These are phyloP conservation scores for Allodekkera sacchari DNA, from an alignment of 805 yeast genomes.

Conservation along the genomic window DNA sequence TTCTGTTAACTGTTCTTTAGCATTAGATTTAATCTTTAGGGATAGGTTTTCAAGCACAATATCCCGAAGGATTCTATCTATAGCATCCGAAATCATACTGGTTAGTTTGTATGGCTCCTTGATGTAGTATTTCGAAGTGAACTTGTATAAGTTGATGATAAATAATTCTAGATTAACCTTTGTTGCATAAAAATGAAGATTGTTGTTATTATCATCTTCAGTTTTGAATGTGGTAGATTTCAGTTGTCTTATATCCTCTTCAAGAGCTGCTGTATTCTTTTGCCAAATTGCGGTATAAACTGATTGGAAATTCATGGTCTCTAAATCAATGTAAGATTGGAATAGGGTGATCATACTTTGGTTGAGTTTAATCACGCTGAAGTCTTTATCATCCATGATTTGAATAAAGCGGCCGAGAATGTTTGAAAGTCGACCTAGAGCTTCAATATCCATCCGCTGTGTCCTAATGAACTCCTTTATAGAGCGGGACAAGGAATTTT, in stretches of 20 bases:
- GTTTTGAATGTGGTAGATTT: conserved; percentile 32
- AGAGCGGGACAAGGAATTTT: too few relatives aligned
- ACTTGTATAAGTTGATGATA: conserved; percentile 53
- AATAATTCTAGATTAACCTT: conserved; percentile 58
- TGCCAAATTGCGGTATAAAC: conserved; percentile 64
- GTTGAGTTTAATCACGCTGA: conserved; percentile 52
- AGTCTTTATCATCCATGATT: conserved; percentile 65
- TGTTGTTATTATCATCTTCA: conserved; percentile 14
- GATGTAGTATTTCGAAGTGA: conserved; percentile 55
- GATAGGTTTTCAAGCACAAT: conserved; percentile 60
- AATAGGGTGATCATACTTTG: conserved; percentile 52
- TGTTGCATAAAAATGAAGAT: conserved; percentile 43
- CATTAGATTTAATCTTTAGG: conserved; percentile 54
- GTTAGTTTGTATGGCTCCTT: conserved; percentile 54
- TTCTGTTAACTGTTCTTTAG: conserved; percentile 87
- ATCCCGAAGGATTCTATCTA: conserved; percentile 62
- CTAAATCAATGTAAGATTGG: conserved; percentile 48
- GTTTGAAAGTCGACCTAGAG: conserved; percentile 53
- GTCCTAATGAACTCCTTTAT: too few relatives aligned
- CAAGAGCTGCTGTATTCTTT: conserved; percentile 67
- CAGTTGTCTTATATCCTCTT: conserved; percentile 51
- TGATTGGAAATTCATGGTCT: conserved; percentile 45
- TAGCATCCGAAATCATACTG: conserved; percentile 48
- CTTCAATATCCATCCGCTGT: too few relatives aligned
- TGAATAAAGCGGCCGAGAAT: conserved; percentile 65